Percentiles rank a stretch among this genome's conserved stretches.
Evolutionary conservation across 441 rosid genomes (phyloP).

Genomic region (Populus hybrid): DNA sequence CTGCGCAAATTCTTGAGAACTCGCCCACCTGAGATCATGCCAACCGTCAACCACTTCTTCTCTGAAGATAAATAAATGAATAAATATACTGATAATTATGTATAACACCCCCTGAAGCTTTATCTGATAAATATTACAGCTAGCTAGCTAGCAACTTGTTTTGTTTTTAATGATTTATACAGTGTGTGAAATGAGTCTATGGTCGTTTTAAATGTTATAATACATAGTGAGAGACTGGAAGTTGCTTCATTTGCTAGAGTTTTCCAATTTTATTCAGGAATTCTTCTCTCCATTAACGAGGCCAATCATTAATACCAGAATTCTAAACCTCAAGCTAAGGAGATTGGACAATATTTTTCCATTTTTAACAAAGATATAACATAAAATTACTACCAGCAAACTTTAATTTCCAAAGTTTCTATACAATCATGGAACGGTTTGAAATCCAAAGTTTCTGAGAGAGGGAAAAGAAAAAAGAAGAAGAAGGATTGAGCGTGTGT

Average conservation of each 20-base stretch:
- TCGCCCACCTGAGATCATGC: conserved; percentile 50
- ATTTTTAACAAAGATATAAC: neutral
- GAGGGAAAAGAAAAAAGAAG: neutral
- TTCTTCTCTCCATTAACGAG: neutral
- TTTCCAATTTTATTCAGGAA: no score
- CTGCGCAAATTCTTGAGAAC: conserved; percentile 41
- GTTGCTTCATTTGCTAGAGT: no score
- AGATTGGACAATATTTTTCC: neutral
- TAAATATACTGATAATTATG: neutral
- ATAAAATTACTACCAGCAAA: no score
- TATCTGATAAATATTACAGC: neutral
- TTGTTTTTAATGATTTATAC: neutral
- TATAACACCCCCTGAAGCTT: neutral
- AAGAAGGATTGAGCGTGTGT: neutral
- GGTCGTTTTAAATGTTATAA: no score
- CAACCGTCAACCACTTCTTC: conserved; percentile 54
- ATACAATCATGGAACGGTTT: neutral
- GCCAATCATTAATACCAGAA: neutral
- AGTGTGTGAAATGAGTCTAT: no score
- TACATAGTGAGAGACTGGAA: neutral
- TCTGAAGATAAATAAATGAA: conserved; percentile 37
- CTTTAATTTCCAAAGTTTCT: no score
- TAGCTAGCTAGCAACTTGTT: neutral
- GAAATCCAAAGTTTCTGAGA: neutral
- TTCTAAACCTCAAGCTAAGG: neutral